phyloP scores from a whole-genome alignment of 345 rosid species.

The Syzygium jambos region DNA sequence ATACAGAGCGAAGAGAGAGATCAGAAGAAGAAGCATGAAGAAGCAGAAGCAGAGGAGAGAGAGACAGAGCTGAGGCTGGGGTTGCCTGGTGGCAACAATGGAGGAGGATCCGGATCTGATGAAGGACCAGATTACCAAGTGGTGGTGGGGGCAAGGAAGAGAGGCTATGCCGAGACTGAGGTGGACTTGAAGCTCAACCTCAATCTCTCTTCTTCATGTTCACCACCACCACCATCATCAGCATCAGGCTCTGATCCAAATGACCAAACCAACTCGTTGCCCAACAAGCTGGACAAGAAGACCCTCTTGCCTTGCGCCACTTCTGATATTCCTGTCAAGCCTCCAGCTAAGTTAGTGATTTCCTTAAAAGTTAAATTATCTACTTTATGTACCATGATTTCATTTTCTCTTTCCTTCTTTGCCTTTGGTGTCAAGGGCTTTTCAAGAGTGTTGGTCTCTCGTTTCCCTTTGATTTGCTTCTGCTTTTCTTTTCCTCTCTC shows the following conservation, averaged over 20 bases:
- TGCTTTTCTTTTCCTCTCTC: background rate
- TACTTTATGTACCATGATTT: background rate
- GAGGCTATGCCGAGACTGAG: conserved; percentile 66
- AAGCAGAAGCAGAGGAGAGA: conserved; percentile 4
- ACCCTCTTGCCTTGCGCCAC: conserved; percentile 21
- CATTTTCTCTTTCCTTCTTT: background rate
- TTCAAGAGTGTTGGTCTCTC: background rate
- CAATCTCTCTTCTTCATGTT: conserved; percentile 15
- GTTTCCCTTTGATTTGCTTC: background rate
- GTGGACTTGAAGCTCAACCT: conserved; percentile 67
- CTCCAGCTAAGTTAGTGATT: conserved; percentile 56
- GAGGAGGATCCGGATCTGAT: conserved; percentile 2
- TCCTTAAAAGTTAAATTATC: background rate
- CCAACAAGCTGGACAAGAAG: conserved; percentile 4
- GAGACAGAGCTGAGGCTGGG: conserved; percentile 87
- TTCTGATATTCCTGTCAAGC: conserved; percentile 48
- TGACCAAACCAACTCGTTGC: background rate
- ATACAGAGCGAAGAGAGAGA: background rate
- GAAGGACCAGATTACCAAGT: background rate
- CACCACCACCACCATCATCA: background rate
- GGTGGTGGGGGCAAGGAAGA: conserved; percentile 41
- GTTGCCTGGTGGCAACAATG: conserved; percentile 43
- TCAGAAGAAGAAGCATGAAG: conserved; percentile 2
- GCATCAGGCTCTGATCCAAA: background rate
- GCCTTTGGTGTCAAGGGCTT: background rate